These are phyloP conservation scores for Corymbia maculata DNA, from an alignment of 345 rosid genomes.

Conservation along the genomic window DNA sequence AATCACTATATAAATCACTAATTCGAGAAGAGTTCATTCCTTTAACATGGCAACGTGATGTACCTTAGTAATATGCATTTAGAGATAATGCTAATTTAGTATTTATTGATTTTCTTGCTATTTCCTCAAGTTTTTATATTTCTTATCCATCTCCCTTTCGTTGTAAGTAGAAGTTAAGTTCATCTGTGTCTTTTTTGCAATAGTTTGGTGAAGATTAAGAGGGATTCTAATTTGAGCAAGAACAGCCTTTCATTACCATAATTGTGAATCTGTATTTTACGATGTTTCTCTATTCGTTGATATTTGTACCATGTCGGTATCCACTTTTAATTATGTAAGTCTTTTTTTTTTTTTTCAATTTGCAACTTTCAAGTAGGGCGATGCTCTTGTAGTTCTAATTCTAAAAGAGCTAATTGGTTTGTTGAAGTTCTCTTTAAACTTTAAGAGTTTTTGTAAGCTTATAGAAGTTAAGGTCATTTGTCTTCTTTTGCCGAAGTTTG, in stretches of 20 bases:
- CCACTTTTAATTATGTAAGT: neutral
- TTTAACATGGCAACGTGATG: neutral
- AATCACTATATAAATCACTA: neutral
- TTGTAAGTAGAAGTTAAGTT: neutral
- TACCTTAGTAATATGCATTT: neutral
- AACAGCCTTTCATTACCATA: neutral
- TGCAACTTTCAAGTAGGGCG: neutral
- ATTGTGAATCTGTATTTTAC: neutral
- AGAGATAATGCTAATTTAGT: neutral
- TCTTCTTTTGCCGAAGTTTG: neutral
- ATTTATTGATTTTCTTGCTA: neutral
- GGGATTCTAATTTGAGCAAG: neutral
- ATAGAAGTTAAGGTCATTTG: neutral
- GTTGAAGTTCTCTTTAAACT: neutral
- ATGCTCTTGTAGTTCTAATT: neutral
- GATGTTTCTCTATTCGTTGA: neutral
- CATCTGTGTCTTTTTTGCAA: neutral
- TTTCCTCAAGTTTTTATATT: neutral
- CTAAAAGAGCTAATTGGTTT: neutral
- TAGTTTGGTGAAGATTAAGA: neutral
- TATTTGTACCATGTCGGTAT: neutral
- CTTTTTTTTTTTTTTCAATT: too few species aligned
- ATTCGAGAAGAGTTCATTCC: neutral
- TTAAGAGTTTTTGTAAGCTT: neutral
- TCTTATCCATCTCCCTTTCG: neutral